Percentiles rank a stretch among this genome's conserved stretches.
Conservation (phyloP, 139 green algal genomes). For the Chlorella sp. region DNA sequence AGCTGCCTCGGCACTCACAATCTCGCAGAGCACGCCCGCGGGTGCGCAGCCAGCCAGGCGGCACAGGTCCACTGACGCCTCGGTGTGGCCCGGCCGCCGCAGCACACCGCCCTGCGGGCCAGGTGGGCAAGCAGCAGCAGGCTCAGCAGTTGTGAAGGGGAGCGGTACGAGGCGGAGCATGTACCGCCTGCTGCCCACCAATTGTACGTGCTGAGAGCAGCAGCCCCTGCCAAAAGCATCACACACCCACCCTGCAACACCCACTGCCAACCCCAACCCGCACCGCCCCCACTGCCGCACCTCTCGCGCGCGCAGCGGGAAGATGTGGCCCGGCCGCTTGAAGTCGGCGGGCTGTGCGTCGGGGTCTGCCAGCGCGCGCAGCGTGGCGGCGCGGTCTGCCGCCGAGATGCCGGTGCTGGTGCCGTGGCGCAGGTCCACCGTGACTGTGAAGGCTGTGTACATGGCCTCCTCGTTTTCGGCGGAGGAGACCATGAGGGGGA, state of each 20-base stretch:
- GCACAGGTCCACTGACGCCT: slow-evolving; percentile 94
- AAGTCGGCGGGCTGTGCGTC: slow-evolving; percentile 70
- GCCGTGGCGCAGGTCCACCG: slow-evolving; percentile 80
- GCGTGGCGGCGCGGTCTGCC: slow-evolving; percentile 85
- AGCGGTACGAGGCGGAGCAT: too few relatives aligned
- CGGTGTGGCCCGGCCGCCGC: slow-evolving; percentile 89
- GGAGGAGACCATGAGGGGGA: slow-evolving; percentile 94
- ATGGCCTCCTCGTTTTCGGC: slow-evolving; percentile 87
- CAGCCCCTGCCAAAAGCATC: too few relatives aligned
- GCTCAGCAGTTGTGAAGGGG: too few relatives aligned
- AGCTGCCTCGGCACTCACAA: slow-evolving; percentile 89
- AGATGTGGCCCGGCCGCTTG: slow-evolving; percentile 95
- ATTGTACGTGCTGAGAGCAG: too few relatives aligned
- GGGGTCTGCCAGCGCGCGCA: slow-evolving; percentile 80
- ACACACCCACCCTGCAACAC: too few relatives aligned
- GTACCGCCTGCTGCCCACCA: too few relatives aligned
- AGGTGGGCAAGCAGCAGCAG: neutral
- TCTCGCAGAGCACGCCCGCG: slow-evolving; percentile 95
- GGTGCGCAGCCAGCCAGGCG: slow-evolving; percentile 85
- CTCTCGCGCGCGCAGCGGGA: slow-evolving; percentile 82
- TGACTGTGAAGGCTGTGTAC: slow-evolving; percentile 96
- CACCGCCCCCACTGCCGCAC: neutral
- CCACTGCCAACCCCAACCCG: too few relatives aligned
- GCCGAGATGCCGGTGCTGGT: slow-evolving; percentile 97
- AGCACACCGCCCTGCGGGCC: slow-evolving; percentile 77